Conservation (phyloP, 768 basidiomycete genomes). For the Cytidiella melzeri region DNA sequence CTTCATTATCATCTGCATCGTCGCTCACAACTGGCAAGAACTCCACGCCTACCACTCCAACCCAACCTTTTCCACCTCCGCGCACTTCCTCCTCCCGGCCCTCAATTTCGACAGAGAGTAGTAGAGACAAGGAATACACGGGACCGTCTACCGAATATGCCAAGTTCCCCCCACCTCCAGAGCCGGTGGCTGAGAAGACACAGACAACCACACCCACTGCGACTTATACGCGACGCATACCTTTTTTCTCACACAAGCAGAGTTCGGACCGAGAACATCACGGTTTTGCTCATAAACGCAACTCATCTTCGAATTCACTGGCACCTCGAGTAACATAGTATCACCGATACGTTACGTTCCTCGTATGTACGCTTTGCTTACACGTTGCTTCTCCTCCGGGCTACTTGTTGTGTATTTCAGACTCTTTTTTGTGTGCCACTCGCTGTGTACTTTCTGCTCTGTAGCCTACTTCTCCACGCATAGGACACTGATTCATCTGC, state of each 20-base stretch:
- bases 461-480: constrained; percentile 1
- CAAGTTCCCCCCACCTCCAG: constrained; percentile 63
- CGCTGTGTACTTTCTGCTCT: constrained; percentile 4
- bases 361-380: not conserved
- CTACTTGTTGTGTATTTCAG: constrained; percentile 2
- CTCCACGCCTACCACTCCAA: constrained; percentile 24
- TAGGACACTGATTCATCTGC: not conserved
- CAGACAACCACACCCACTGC: constrained; percentile 23
- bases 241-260: constrained; percentile 46
- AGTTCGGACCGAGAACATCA: constrained; percentile 27
- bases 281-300: constrained; percentile 34
- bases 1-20: constrained; percentile 12
- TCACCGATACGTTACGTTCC: constrained; percentile 1
- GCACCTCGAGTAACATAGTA: constrained; percentile 9
- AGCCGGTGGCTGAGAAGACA: constrained; percentile 26
- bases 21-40: constrained; percentile 4
- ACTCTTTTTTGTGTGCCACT: not conserved
- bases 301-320: constrained; percentile 28
- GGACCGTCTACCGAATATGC: constrained; percentile 70
- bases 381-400: constrained; percentile 1
- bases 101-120: constrained; percentile 29
- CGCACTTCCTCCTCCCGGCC: constrained; percentile 46
- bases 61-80: constrained; percentile 24
- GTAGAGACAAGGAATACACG: constrained; percentile 45
- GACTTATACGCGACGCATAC: constrained; percentile 45